phyloP scores from a whole-genome alignment of 2,329 filamentous ascomycete species.

The Beauveria varroae region DNA sequence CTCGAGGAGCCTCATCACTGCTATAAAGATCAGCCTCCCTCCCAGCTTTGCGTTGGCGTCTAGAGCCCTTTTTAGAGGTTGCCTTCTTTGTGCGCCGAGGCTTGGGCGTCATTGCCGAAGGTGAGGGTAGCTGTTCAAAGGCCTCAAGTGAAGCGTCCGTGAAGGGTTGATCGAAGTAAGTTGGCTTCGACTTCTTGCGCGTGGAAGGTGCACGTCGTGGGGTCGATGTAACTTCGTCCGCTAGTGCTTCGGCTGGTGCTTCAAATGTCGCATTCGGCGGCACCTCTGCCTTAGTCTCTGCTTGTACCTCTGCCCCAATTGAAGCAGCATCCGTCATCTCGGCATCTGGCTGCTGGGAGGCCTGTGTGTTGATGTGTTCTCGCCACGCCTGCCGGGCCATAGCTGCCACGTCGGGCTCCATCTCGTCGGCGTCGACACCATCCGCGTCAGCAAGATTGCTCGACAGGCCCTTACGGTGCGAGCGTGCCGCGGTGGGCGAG shows the following conservation, averaged over 20 bases:
- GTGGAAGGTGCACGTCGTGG: constrained; percentile 26
- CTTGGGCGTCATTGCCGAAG: constrained; percentile 19
- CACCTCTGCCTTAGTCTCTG: constrained; percentile 9
- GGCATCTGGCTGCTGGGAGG: constrained; percentile 8
- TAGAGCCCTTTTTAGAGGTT: background rate
- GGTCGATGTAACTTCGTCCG: constrained; percentile 5
- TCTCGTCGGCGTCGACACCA: background rate
- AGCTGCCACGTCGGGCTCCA: constrained; percentile 20
- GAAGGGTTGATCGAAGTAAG: constrained; percentile 31
- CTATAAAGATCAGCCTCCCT: constrained; percentile 17
- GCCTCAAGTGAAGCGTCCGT: constrained; percentile 15
- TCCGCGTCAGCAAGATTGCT: constrained; percentile 13
- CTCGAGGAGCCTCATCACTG: constrained; percentile 15
- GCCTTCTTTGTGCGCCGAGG: constrained; percentile 6
- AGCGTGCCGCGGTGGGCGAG: constrained; percentile 23
- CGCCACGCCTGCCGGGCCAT: constrained; percentile 29
- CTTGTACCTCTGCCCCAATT: constrained; percentile 11
- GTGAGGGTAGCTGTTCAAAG: constrained; percentile 23
- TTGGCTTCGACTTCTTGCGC: constrained; percentile 42
- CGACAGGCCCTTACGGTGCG: constrained; percentile 20
- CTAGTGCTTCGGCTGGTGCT: background rate
- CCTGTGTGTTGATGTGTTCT: constrained; percentile 24
- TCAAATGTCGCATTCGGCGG: constrained; percentile 1
- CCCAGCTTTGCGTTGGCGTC: background rate
- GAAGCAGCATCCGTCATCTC: constrained; percentile 13